phyloP scores from a whole-genome alignment of 1,139 yeast genomes.

The Sporopachydermia cereana region DNA sequence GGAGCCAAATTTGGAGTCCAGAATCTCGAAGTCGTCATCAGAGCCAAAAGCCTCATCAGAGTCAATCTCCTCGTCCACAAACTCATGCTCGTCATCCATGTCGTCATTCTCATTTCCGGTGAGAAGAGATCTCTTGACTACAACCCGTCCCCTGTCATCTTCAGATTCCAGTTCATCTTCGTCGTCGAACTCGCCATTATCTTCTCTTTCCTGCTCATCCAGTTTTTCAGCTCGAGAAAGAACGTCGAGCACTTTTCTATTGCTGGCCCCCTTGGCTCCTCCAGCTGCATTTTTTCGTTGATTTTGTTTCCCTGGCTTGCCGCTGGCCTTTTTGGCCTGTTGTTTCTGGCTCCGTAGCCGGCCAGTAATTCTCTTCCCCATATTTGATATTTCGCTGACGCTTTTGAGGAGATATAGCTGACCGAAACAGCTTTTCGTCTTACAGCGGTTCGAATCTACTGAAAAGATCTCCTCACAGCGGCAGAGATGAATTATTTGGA shows the following conservation, averaged over 20 bases:
- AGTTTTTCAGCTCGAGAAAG: slow-evolving; percentile 22
- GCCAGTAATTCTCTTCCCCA: slow-evolving; percentile 3
- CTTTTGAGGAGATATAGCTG: background rate
- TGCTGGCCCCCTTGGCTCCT: background rate
- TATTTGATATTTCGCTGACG: background rate
- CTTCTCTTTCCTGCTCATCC: slow-evolving; percentile 10
- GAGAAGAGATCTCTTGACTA: slow-evolving; percentile 17
- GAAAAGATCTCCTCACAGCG: too few relatives aligned
- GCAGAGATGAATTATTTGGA: too few relatives aligned
- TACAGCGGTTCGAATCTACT: background rate
- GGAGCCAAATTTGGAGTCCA: slow-evolving; percentile 15
- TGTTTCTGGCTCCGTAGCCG: slow-evolving; percentile 4
- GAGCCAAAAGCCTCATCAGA: slow-evolving; percentile 32
- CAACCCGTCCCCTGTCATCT: slow-evolving; percentile 25
- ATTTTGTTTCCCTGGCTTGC: background rate
- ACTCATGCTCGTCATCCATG: slow-evolving; percentile 24
- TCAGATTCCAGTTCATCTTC: slow-evolving; percentile 22
- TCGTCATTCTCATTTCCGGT: slow-evolving; percentile 19
- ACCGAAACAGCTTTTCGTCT: background rate
- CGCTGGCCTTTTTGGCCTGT: background rate
- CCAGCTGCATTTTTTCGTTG: background rate
- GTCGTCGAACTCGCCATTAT: slow-evolving; percentile 10
- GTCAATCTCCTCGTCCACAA: slow-evolving; percentile 28
- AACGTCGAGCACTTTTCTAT: slow-evolving; percentile 21
- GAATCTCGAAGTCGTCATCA: slow-evolving; percentile 19